These are phyloP conservation scores for Suaeda aralocaspica DNA, from an alignment of 148 eudicot genomes.

Conservation along the genomic window DNA sequence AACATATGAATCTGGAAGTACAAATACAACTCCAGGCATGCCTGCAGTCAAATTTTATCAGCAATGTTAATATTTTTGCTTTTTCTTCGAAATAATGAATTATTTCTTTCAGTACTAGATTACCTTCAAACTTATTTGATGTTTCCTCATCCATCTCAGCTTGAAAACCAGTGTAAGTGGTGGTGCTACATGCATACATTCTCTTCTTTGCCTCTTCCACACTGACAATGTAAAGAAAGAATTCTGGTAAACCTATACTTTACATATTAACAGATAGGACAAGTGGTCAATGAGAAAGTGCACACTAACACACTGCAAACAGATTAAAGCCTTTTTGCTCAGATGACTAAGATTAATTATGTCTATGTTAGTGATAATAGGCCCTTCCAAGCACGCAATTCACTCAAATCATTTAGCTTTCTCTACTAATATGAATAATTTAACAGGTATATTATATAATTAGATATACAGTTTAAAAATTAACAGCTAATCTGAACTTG, in stretches of 20 bases:
- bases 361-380: no score
- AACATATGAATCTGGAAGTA: constrained; percentile 93
- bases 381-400: no score
- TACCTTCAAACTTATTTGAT: constrained; percentile 71
- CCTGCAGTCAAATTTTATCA: constrained; percentile 32
- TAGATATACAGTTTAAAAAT: no score
- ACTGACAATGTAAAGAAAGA: constrained; percentile 32
- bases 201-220: constrained; percentile 89
- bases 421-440: no score
- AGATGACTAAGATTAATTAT: no score
- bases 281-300: no score
- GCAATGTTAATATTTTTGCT: background rate
- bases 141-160: constrained; percentile 69
- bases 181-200: constrained; percentile 91
- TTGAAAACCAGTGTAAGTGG: constrained; percentile 82
- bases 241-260: background rate
- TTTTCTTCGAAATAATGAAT: background rate
- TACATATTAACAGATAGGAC: no score
- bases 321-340: no score
- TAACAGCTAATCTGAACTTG: no score
- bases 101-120: background rate
- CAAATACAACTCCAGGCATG: constrained; percentile 79
- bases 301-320: background rate
- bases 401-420: no score
- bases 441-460: no score